Evolutionary conservation across 2,329 filamentous ascomycete species (phyloP), one percentile per base, ranked within the genome.

Genomic region (Claviceps citrina): DNA sequence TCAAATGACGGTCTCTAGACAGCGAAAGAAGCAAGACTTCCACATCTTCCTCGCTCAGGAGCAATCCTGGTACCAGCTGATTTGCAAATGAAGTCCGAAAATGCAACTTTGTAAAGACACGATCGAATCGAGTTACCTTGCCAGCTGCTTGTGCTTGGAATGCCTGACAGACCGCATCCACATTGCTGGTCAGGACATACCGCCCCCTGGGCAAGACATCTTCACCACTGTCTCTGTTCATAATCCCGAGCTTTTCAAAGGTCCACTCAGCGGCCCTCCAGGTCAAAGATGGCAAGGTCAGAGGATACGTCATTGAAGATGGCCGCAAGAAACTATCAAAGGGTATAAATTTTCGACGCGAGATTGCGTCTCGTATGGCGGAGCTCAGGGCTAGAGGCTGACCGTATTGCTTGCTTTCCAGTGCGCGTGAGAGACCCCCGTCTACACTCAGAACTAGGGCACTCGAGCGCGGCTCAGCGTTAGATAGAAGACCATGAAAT

Each of bases 391-490:
- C 84, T 8, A 89, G 68, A 2, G 91, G 91, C 34, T 78, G 73
- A 2, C 91, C 91, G 59, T 76, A 87, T 50, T 89, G 78, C 33
- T 77, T 76, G 36, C 71, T 82, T 48, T 87, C 79, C 39, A 98
- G 65, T 27, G 77, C 75, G 19, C 74, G 70, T 18, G 82, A 63
- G 1, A 98, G 69, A 24, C 73, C 67, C 27, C 82, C 74, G 49
- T 73, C 69, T 28, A 73, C 59, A 7, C 63, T 61, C 22, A 81
- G 57, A 24, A 73, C 58, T 10, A 81, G 59, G 15, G 68, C 61
- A 43, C 68, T 68, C 2, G 64, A 59, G 5, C 55, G 56, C 1
- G 56, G 55, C 6, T 63, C 53, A 15, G 62, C 57, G 20, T 58
- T 56, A 10, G 65, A 63, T 2, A 70, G 60, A 13, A 62, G 56